These are phyloP conservation scores for Rubus idaeus DNA, from an alignment of 306 rosid species.

Conservation along the genomic window DNA sequence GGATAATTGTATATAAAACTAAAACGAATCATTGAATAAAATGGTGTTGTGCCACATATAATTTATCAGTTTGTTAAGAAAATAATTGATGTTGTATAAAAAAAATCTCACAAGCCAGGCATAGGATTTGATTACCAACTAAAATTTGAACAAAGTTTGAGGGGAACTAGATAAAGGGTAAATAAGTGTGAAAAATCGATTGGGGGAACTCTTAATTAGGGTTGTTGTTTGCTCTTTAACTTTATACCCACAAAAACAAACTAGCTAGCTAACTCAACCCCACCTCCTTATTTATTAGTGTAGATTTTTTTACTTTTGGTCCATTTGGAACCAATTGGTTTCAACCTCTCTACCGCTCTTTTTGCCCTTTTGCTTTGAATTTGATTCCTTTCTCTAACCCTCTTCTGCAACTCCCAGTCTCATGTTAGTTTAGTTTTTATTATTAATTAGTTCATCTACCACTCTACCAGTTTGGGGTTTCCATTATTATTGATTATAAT, in stretches of 20 bases:
- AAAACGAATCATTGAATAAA: too few relatives aligned
- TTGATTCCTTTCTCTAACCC: constrained; percentile 37
- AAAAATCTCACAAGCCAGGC: constrained; percentile 15
- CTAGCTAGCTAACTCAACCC: constrained; percentile 3
- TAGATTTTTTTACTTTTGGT: not conserved
- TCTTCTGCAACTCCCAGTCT: not conserved
- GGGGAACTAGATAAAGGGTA: constrained; percentile 6
- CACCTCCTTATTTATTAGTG: not conserved
- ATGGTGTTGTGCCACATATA: too few relatives aligned
- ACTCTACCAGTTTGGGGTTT: not conserved
- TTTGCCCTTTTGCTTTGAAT: constrained; percentile 20
- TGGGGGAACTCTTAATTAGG: constrained; percentile 16
- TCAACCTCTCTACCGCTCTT: constrained; percentile 42
- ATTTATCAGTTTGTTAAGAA: too few relatives aligned
- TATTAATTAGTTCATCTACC: not conserved
- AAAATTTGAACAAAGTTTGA: constrained; percentile 3
- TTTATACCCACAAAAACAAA: not conserved
- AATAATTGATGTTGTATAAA: too few relatives aligned
- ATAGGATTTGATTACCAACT: constrained; percentile 13
- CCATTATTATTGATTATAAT: not conserved
- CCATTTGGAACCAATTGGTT: constrained; percentile 38
- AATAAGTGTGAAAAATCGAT: not conserved
- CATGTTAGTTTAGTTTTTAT: too few relatives aligned
- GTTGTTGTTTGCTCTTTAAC: constrained; percentile 16
- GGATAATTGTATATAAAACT: too few relatives aligned